Base-by-base conservation (phyloP, 116 monocot genomes). In the Iris pallida region DNA sequence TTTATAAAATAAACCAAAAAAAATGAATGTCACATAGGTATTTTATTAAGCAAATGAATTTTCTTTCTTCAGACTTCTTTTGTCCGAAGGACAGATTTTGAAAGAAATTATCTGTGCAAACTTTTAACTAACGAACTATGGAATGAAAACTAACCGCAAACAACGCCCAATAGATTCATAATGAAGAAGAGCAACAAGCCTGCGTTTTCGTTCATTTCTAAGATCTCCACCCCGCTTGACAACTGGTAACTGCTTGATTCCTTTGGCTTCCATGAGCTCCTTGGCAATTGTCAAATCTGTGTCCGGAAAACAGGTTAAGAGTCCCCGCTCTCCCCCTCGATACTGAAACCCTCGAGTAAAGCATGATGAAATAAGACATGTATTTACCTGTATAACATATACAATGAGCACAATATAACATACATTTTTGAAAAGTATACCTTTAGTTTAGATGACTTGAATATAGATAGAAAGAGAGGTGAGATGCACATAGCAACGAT, bases 261-360 rank as follows among this genome's bases (percentile, higher is more conserved):
- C 86, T 82, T 89, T 93, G 16, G 93, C 93, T 61, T 93, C 93
- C 89, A 93, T 89, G 43, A 93, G 82, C 12, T 89, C 87, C 65
- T 84, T 89, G 46, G 92, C 92, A 55, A 72, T 92, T n/a, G 85
- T 83, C 81, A 96, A 81, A 77, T 91, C 85, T 41, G 89, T 92
- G 65, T 96, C 92, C 0, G 86, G 82, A 58, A 89, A 96, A 64
- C 96, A 96, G 30, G 80, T 96, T 55, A 96, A 47, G 42, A 92
- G 78, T 67, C 96, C 96, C 48, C 89, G 72, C 53, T 86, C 79
- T 14, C 75, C 81, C 61, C 96, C 92, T 53, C 68, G 82, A 74
- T 77, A 85, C 57, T 71, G 71, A 71, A 89, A 87, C 18, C 86
- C 86, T 40, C 81, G 80, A 49, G 87, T 96, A 69, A 85, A 83